These are phyloP conservation scores for Venturia oleaginea DNA, from an alignment of 2,329 filamentous ascomycete genomes.

Conservation along the genomic window DNA sequence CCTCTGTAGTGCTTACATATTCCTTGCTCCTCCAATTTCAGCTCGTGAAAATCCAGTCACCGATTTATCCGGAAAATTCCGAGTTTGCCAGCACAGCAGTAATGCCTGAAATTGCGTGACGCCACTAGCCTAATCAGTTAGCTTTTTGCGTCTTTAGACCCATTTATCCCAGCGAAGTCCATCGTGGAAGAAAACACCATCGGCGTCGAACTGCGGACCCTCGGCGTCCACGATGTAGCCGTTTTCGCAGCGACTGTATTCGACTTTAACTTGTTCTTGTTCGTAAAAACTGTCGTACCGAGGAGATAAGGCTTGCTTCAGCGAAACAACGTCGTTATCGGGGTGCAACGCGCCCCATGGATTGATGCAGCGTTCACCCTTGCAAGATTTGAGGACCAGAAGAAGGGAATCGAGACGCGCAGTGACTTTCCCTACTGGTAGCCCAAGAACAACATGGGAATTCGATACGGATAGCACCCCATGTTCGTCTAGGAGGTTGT, in stretches of 20 bases:
- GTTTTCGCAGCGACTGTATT: conserved; percentile 4
- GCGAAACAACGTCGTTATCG: conserved; percentile 19
- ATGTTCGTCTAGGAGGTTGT: background rate
- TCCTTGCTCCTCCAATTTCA: background rate
- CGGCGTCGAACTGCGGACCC: conserved; percentile 18
- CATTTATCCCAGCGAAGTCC: conserved; percentile 14
- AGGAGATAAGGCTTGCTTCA: conserved; percentile 22
- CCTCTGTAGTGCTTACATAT: background rate
- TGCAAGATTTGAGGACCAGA: conserved; percentile 27
- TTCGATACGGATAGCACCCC: background rate
- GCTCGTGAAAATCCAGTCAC: background rate
- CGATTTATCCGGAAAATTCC: background rate
- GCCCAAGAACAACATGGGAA: background rate
- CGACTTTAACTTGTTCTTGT: conserved; percentile 15
- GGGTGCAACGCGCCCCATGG: conserved; percentile 27
- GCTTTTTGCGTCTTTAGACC: conserved; percentile 6
- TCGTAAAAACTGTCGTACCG: conserved; percentile 26
- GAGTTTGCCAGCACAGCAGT: background rate
- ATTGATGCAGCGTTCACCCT: conserved; percentile 20
- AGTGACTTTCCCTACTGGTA: conserved; percentile 3
- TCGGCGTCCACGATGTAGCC: conserved; percentile 13
- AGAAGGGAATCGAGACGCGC: conserved; percentile 25
- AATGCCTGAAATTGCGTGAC: background rate
- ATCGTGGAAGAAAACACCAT: conserved; percentile 14
- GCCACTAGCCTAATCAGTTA: background rate